phyloP scores from a whole-genome alignment of 352 stramenopile genomes.

The Globisporangium rhizosaccharum region DNA sequence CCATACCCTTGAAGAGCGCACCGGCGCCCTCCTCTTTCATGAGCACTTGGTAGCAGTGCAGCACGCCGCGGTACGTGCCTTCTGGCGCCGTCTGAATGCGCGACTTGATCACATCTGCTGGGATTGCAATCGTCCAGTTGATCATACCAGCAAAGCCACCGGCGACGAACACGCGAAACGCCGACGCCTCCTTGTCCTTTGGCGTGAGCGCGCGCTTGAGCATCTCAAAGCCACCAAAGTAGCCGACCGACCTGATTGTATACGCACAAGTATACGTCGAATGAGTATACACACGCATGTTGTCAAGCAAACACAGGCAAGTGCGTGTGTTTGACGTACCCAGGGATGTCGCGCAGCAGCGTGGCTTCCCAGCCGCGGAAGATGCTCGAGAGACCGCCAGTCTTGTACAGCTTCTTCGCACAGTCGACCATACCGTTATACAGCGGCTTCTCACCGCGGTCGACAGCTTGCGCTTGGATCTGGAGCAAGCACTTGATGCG shows the following conservation, averaged over 20 bases:
- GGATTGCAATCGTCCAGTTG: slow-evolving; percentile 95
- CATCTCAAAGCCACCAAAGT: slow-evolving; percentile 93
- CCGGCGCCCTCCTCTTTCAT: slow-evolving; percentile 92
- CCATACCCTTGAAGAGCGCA: slow-evolving; percentile 93
- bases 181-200: slow-evolving; percentile 69
- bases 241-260: slow-evolving; percentile 81
- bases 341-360: slow-evolving; percentile 92
- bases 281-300: background rate
- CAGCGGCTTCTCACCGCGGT: slow-evolving; percentile 68
- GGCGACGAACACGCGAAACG: slow-evolving; percentile 88
- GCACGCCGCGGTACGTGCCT: slow-evolving; percentile 90
- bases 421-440: slow-evolving; percentile 96
- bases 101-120: slow-evolving; percentile 95
- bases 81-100: slow-evolving; percentile 95
- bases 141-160: slow-evolving; percentile 92
- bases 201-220: slow-evolving; percentile 88
- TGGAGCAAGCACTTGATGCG: slow-evolving; percentile 95
- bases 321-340: slow-evolving; percentile 34
- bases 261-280: background rate
- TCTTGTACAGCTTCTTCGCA: slow-evolving; percentile 88
- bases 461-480: slow-evolving; percentile 88
- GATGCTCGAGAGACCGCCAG: slow-evolving; percentile 90
- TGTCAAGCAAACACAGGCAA: background rate
- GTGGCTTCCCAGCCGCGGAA: slow-evolving; percentile 95
- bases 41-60: slow-evolving; percentile 90